Conservation (phyloP, 192 early-diverging fungal genomes). For the Phycomyces nitens region DNA sequence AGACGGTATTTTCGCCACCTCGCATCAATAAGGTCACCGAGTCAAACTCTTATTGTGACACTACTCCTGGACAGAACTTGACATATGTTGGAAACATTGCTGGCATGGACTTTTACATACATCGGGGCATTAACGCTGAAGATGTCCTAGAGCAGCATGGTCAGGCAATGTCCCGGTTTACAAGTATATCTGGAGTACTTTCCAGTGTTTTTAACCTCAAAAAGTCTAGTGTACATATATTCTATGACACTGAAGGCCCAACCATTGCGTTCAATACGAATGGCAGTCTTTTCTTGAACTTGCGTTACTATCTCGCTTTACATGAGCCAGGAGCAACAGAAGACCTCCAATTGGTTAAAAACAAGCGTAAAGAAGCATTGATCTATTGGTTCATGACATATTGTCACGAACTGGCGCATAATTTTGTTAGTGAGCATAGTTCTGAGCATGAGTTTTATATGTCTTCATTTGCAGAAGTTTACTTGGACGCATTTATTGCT, state of each 20-base stretch:
- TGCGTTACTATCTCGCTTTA: constrained; percentile 69
- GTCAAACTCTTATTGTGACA: constrained; percentile 44
- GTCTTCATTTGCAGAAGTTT: constrained; percentile 71
- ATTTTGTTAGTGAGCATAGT: constrained; percentile 67
- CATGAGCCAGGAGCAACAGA: constrained; percentile 44
- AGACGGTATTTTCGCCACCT: constrained; percentile 33
- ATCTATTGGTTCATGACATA: constrained; percentile 84
- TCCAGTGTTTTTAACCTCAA: constrained; percentile 63
- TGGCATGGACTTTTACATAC: constrained; percentile 35
- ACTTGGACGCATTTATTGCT: constrained; percentile 47
- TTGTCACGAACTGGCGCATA: constrained; percentile 83
- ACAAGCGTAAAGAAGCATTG: constrained; percentile 36
- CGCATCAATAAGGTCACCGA: constrained; percentile 27
- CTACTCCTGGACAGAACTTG: constrained; percentile 43
- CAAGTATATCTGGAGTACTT: constrained; percentile 38
- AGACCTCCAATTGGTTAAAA: constrained; percentile 17
- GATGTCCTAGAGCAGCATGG: constrained; percentile 36
- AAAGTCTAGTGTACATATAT: constrained; percentile 63
- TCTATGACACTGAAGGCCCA: constrained; percentile 63
- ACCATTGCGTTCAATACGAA: constrained; percentile 81
- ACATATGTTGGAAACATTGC: constrained; percentile 40
- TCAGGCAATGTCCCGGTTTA: constrained; percentile 38
- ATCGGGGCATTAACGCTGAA: constrained; percentile 29
- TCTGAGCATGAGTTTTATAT: constrained; percentile 80
- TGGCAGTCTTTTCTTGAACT: constrained; percentile 78